These are phyloP conservation scores for Cryomyces minteri DNA, from an alignment of 495 filamentous ascomycete genomes.

Conservation along the genomic window DNA sequence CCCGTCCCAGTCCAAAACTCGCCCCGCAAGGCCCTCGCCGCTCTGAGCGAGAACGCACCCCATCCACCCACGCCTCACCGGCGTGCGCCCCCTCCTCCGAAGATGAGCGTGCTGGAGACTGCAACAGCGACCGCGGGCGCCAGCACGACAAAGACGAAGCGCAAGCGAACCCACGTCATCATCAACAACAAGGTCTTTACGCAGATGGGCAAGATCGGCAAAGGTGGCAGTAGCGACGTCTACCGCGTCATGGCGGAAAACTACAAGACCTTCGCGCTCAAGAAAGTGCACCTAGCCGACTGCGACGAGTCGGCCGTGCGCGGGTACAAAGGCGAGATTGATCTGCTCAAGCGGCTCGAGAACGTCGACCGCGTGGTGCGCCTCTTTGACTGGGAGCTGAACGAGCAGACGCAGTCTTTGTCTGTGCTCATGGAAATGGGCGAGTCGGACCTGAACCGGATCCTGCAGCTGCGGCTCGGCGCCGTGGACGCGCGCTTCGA, in stretches of 20 bases:
- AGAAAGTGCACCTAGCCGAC: conserved; percentile 78
- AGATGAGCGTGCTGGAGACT: conserved; percentile 87
- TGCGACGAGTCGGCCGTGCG: conserved; percentile 66
- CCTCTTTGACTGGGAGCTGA: conserved; percentile 83
- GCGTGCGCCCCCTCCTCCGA: conserved; percentile 56
- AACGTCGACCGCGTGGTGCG: conserved; percentile 78
- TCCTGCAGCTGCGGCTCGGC: conserved; percentile 51
- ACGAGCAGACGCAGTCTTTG: conserved; percentile 68
- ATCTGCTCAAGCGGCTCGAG: conserved; percentile 62
- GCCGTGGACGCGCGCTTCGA: conserved; percentile 39
- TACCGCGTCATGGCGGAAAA: conserved; percentile 97
- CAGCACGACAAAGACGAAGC: conserved; percentile 46
- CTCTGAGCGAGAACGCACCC: conserved; percentile 67
- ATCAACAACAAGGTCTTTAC: conserved; percentile 88
- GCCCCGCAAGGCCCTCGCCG: conserved; percentile 50
- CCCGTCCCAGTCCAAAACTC: conserved; percentile 17
- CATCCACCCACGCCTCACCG: conserved; percentile 44
- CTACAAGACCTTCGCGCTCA: conserved; percentile 82
- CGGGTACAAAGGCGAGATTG: conserved; percentile 95
- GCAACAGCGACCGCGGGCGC: conserved; percentile 74
- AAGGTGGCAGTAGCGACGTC: conserved; percentile 81
- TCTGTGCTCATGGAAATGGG: conserved; percentile 96
- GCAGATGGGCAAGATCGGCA: conserved; percentile 72
- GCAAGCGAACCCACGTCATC: conserved; percentile 58
- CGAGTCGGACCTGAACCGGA: conserved; percentile 82